Percentiles rank a stretch among this genome's conserved stretches.
Conservation (phyloP, 2,329 filamentous ascomycete genomes). For the Acrodontium crateriforme region DNA sequence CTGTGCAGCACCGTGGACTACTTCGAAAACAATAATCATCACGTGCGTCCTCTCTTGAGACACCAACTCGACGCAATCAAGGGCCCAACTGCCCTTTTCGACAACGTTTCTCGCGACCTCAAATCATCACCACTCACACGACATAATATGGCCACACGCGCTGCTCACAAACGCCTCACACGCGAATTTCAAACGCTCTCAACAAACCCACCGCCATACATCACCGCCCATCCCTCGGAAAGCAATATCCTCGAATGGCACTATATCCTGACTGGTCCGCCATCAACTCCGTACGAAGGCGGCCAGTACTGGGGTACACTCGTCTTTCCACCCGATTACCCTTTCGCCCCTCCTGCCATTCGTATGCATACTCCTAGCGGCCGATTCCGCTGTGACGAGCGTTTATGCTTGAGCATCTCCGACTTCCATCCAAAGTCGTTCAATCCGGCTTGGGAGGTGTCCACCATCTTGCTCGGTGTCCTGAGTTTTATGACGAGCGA, state of each 20-base stretch:
- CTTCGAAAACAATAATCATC: no score
- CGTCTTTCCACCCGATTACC: slow-evolving; percentile 90
- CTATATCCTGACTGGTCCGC: slow-evolving; percentile 76
- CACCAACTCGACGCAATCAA: no score
- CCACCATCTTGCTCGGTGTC: slow-evolving; percentile 85
- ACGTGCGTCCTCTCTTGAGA: no score
- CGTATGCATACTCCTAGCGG: slow-evolving; percentile 97
- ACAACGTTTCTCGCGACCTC: no score
- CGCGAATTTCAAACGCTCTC: slow-evolving; percentile 24
- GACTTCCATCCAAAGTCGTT: slow-evolving; percentile 98
- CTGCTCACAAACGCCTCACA: slow-evolving; percentile 26
- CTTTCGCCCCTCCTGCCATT: slow-evolving; percentile 91
- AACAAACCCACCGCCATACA: slow-evolving; percentile 21
- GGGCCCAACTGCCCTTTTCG: no score
- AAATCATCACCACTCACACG: slow-evolving; percentile 3
- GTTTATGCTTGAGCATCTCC: slow-evolving; percentile 87
- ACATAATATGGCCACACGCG: slow-evolving; percentile 26
- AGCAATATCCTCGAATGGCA: slow-evolving; percentile 25
- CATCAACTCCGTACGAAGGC: slow-evolving; percentile 82
- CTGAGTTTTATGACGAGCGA: slow-evolving; percentile 97
- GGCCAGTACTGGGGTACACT: slow-evolving; percentile 98
- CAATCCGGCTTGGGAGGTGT: slow-evolving; percentile 97
- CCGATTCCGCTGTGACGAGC: slow-evolving; percentile 82
- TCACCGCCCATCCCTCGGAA: slow-evolving; percentile 20
- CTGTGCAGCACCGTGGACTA: no score